Evolutionary conservation across 306 rosid species (phyloP), one percentile per base, ranked within the genome.

Genomic region (Aeschynomene evenia): DNA sequence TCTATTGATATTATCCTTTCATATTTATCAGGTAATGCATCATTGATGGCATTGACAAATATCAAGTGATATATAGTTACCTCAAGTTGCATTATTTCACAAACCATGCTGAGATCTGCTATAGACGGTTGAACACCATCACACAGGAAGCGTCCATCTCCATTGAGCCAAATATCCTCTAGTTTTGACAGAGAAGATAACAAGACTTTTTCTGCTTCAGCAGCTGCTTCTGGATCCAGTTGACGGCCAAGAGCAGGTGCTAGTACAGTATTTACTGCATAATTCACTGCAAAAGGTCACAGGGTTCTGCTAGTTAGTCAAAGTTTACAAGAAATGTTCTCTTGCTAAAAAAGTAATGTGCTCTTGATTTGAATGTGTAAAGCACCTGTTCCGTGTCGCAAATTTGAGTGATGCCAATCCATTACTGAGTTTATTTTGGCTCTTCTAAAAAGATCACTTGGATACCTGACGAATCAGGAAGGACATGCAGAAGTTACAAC

Each of bases 381-480:
- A 58, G 68, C 48, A 92, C 96, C 88, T 85, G 93, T 81, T 39
- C 98, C 96, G 11, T 45, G 78, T 36, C 93, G 93, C 77, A 93
- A 76, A 69, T 90, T 86, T 45, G 96, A 86, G 74, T 93, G 98
- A 70, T 92, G 98, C 98, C 96, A 92, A 79, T 92, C 90, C 85
- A 92, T 42, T 14, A 89, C 87, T 6, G 96, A 89, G 75, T 90
- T 53, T 13, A 88, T 86, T 75, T 82, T 86, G 73, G 96, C 96
- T 84, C 93, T 85, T 79, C 74, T 71, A 58, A 21, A 78, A 78
- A 83, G 62, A 82, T 90, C 96, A 21, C 86, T 63, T 48, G 98
- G 96, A 75, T 88, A 90, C 96, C 96, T 92, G 71, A 73, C 31
- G 49, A 37, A 63, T 67, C 34, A 26, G 20, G 71, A 78, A 21